Base-by-base conservation (phyloP, 495 filamentous ascomycete genomes). In the Friedmanniomyces simplex region DNA sequence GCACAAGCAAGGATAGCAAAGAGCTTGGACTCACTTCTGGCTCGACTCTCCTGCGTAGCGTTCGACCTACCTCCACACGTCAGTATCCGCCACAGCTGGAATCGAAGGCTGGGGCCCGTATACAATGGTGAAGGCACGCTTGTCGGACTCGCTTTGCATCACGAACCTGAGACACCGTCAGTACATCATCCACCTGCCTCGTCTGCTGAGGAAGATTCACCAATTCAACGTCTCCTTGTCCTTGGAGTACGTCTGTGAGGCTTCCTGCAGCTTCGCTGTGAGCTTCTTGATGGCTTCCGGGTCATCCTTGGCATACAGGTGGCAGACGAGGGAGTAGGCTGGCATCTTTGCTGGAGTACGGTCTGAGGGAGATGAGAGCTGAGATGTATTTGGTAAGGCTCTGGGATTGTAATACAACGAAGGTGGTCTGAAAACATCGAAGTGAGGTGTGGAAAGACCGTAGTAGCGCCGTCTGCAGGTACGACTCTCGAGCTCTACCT, bases 211-310 rank as follows among this genome's bases (percentile, higher is more conserved):
- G 22, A 45, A 24, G 37, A 83, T 81, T 68, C 81, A 79, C 82
- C 83, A 86, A 18, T 77, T 76, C 53, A 85, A 63, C 0, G 80
- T 83, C 74, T 85, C 83, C 66, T 79, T 78, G 71, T 85, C 82
- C 61, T 82, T 74, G 50, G 76, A 77, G 71, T 85, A 85, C 32
- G 85, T 74, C 59, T 75, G 72, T 8, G 77, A 79, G 14, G 82
- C 83, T 65, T 86, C 82, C 66, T 82, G 75, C 57, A 86, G 77
- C 72, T 85, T 86, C 22, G 76, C 76, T 66, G 81, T 76, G 25
- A 87, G 69, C 69, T 82, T 83, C 60, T 70, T 68, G 72, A 85
- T 82, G 69, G 72, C 75, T 57, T 78, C 75, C 26, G 72, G 63
- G 62, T 81, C 76, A 54, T 81, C 68, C 62, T 87, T 87, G 41